Percentiles rank a stretch among this genome's conserved stretches.
Evolutionary conservation across 148 eudicot genomes (phyloP).

Genomic region (Rhododendron kiyosumense): DNA sequence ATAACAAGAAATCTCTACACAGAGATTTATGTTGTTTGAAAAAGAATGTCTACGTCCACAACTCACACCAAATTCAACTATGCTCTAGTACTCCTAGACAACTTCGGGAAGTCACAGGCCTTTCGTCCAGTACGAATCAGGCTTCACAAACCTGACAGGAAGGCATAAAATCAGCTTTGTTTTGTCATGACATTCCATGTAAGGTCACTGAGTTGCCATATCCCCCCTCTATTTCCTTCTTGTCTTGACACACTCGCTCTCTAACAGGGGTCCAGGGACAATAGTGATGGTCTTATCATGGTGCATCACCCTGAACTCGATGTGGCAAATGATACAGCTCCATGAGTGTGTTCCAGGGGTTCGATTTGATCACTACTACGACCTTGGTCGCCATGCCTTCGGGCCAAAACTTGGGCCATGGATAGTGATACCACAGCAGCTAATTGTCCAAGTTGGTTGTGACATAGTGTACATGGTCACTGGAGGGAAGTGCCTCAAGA

Average conservation of each 20-base stretch:
- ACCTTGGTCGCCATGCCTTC: conserved; percentile 66
- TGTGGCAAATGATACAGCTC: conserved; percentile 94
- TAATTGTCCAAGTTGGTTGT: conserved; percentile 89
- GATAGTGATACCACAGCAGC: conserved; percentile 93
- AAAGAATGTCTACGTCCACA: neutral
- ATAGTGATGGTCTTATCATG: conserved; percentile 69
- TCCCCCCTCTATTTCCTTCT: neutral
- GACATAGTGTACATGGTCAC: conserved; percentile 95
- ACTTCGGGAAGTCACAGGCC: neutral
- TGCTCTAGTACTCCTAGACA: neutral
- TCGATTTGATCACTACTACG: conserved; percentile 68
- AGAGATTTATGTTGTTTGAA: neutral
- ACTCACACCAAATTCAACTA: neutral
- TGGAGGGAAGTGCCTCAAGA: conserved; percentile 77
- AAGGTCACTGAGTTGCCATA: neutral
- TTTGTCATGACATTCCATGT: neutral
- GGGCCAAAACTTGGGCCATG: conserved; percentile 84
- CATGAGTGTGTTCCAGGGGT: conserved; percentile 85
- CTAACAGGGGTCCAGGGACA: conserved; percentile 75
- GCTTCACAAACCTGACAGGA: neutral
- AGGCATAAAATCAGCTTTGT: neutral
- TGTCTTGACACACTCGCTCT: neutral
- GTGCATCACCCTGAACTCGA: conserved; percentile 69
- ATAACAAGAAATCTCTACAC: neutral
- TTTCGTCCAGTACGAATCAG: neutral